phyloP scores from a whole-genome alignment of 2,329 filamentous ascomycete genomes.

The Metarhizium guizhouense region DNA sequence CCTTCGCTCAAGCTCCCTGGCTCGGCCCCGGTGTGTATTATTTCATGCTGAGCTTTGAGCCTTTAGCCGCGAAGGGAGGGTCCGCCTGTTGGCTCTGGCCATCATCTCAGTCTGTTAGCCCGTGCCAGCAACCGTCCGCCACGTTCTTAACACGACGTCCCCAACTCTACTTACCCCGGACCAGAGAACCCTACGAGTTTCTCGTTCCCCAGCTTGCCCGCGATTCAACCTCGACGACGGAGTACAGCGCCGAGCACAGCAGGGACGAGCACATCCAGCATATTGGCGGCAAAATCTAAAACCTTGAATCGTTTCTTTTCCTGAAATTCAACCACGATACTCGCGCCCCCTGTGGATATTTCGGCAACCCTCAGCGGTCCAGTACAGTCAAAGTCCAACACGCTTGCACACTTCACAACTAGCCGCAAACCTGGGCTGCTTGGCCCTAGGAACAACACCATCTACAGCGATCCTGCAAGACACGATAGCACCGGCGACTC shows the following conservation, averaged over 20 bases:
- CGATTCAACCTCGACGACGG: neutral
- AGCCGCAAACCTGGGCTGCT: neutral
- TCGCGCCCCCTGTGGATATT: neutral
- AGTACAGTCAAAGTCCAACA: neutral
- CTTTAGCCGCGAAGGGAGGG: neutral
- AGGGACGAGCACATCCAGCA: too few species aligned
- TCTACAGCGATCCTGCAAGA: slow-evolving; percentile 1
- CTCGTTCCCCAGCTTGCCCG: neutral
- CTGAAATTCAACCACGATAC: too few species aligned
- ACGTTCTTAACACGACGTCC: neutral
- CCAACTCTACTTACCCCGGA: neutral
- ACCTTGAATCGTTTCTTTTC: neutral
- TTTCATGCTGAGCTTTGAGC: neutral
- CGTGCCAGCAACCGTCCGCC: neutral
- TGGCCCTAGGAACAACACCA: neutral
- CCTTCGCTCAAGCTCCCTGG: neutral
- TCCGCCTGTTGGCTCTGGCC: neutral
- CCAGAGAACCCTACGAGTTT: neutral
- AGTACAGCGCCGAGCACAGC: neutral
- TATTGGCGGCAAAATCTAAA: neutral
- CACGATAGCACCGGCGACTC: slow-evolving; percentile 5
- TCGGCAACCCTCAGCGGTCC: neutral
- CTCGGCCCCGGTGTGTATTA: neutral
- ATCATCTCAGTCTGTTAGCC: neutral
- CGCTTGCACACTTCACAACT: neutral